phyloP scores from a whole-genome alignment of 2,329 filamentous ascomycete genomes.

The Neurospora crassa region DNA sequence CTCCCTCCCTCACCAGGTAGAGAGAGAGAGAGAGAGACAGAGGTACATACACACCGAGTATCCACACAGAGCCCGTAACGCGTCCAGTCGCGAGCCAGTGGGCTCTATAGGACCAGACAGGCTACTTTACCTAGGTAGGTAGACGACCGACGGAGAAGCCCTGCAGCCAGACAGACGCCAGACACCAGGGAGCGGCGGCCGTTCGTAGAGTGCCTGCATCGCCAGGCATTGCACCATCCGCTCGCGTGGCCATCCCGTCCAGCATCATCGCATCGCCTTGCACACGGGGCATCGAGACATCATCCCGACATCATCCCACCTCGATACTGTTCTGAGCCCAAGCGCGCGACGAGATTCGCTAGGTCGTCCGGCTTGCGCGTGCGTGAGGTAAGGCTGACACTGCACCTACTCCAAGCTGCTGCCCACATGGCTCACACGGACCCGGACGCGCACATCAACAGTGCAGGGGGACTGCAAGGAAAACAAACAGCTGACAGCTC shows the following conservation, averaged over 20 bases:
- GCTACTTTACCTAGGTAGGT: background rate
- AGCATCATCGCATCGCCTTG: constrained; percentile 2
- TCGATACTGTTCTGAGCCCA: constrained; percentile 40
- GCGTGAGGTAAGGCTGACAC: constrained; percentile 54
- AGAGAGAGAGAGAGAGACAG: background rate
- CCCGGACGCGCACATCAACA: background rate
- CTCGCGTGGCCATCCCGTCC: background rate
- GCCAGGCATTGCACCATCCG: background rate
- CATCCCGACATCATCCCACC: constrained; percentile 15
- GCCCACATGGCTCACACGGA: background rate
- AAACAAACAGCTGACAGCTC: constrained; percentile 3
- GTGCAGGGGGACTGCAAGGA: constrained; percentile 19
- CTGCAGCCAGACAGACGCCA: background rate
- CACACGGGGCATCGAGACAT: constrained; percentile 2
- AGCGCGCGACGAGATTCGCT: constrained; percentile 38
- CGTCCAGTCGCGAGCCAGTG: background rate
- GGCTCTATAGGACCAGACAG: background rate
- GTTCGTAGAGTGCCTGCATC: background rate
- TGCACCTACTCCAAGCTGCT: constrained; percentile 9
- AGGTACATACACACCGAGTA: background rate
- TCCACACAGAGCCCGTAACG: background rate
- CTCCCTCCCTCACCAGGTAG: background rate
- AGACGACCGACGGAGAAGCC: background rate
- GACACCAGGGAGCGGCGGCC: background rate
- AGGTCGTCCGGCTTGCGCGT: constrained; percentile 77